These are phyloP conservation scores for Linum lewisii DNA, from an alignment of 345 rosid genomes.

Conservation along the genomic window DNA sequence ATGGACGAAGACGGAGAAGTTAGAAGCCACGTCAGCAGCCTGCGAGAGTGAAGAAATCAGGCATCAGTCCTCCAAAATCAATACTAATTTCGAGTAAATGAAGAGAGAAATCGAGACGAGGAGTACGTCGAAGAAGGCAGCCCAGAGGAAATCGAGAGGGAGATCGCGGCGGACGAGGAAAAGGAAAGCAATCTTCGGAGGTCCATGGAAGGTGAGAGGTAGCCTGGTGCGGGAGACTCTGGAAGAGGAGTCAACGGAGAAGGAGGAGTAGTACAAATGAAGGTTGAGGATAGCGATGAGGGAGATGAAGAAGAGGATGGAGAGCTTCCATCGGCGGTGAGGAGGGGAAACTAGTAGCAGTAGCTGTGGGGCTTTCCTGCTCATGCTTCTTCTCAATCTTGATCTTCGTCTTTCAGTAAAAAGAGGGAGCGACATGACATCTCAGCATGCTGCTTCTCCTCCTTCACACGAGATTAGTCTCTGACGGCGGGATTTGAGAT, in stretches of 20 bases:
- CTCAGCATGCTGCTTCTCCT: too few species aligned
- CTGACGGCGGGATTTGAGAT: too few species aligned
- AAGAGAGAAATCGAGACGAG: background rate
- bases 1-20: background rate
- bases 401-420: background rate
- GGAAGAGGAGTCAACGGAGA: slow-evolving; percentile 13
- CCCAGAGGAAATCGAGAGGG: slow-evolving; percentile 73
- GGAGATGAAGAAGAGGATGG: slow-evolving; percentile 42
- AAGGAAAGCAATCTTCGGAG: slow-evolving; percentile 59
- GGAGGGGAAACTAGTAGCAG: slow-evolving; percentile 8
- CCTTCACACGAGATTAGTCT: too few species aligned
- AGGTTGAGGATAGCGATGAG: slow-evolving; percentile 41
- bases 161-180: slow-evolving; percentile 47
- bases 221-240: slow-evolving; percentile 21
- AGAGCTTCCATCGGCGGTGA: slow-evolving; percentile 58
- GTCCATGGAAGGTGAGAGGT: slow-evolving; percentile 19
- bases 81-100: background rate
- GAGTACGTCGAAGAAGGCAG: slow-evolving; percentile 53
- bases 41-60: background rate
- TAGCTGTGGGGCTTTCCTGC: slow-evolving; percentile 31
- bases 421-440: background rate
- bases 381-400: slow-evolving; percentile 27
- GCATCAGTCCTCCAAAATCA: background rate
- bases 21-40: background rate
- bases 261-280: slow-evolving; percentile 23